Evolutionary conservation across 179 eudicot genomes (phyloP).

Genomic region (Dionaea muscipula): DNA sequence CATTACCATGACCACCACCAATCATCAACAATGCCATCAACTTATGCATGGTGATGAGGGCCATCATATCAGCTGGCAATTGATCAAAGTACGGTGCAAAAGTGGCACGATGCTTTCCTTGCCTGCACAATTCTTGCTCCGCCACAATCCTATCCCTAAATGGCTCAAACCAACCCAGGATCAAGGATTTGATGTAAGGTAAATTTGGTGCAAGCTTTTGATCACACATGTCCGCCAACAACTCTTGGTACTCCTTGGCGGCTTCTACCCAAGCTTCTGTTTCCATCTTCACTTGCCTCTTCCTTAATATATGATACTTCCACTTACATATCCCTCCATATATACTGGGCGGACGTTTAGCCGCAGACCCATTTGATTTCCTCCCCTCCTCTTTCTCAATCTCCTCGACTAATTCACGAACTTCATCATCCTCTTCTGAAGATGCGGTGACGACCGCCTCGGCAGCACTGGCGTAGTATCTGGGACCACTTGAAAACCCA

Average conservation of each 20-base stretch:
- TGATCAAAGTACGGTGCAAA: slow-evolving; percentile 47
- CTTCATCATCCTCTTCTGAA: slow-evolving; percentile 60
- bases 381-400: slow-evolving; percentile 25
- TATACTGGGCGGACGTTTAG: slow-evolving; percentile 7
- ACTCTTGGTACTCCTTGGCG: slow-evolving; percentile 69
- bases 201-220: slow-evolving; percentile 82
- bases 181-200: slow-evolving; percentile 81
- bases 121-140: slow-evolving; percentile 51
- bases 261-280: slow-evolving; percentile 92
- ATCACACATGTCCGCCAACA: slow-evolving; percentile 75
- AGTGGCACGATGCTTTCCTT: slow-evolving; percentile 33
- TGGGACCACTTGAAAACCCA: slow-evolving; percentile 17
- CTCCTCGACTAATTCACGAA: slow-evolving; percentile 41
- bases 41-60: slow-evolving; percentile 96
- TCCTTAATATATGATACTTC: slow-evolving; percentile 40
- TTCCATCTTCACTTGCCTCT: slow-evolving; percentile 65
- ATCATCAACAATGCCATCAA: slow-evolving; percentile 69
- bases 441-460: slow-evolving; percentile 41
- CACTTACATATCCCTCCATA: slow-evolving; percentile 32
- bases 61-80: slow-evolving; percentile 89
- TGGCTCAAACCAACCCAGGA: slow-evolving; percentile 97
- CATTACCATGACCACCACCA: slow-evolving; percentile 52
- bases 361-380: not conserved
- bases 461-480: slow-evolving; percentile 47
- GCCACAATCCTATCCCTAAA: slow-evolving; percentile 43